Base-by-base conservation (phyloP, 176 grass and related monocot species). In the Zoysia pacifica region DNA sequence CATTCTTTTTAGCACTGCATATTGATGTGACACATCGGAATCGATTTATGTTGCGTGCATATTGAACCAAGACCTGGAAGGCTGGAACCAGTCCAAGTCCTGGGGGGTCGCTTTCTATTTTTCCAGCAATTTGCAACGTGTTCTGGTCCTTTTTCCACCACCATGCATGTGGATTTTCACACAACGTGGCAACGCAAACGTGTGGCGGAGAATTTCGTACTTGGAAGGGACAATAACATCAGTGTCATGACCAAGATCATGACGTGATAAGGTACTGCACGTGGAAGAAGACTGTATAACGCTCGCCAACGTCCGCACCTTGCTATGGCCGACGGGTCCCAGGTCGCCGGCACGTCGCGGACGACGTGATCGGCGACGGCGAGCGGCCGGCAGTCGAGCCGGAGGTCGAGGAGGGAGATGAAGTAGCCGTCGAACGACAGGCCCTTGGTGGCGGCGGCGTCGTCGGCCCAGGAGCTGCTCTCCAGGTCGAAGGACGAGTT, bases 331-430 rank as follows among this genome's bases (percentile, higher is more conserved):
- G 69, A 13, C 11, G 95, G 79, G 72, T 98, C 92, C 92, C 90
- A 98, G 5, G 45, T 9, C 3, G 75, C 70, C 65, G 92, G 95
- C 43, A 98, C 90, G 19, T 84, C 88, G 0, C 66, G n/a, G 62
- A 76, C 12, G 42, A 98, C 81, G 36, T 77, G 90, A 53, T 78
- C 65, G 4, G 84, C 79, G 35, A 98, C 75, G 48, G 43, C 38
- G 39, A 98, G 88, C 20, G 87, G 86, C 3, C 48, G 80, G 67
- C 81, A 82, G 62, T 93, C 78, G 48, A 98, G 84, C 40, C 62
- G 72, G 66, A 98, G 92, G 56, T 98, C 87, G 70, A 98, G 86
- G 81, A 98, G 83, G 42, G 92, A 93, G 86, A 98, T 98, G 90
- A 89, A 98, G 90, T 87, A 91, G 70, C 95, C 95, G 74, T 98